These are phyloP conservation scores for Shiraia sp. DNA, from an alignment of 2,329 filamentous ascomycete genomes.

Conservation along the genomic window DNA sequence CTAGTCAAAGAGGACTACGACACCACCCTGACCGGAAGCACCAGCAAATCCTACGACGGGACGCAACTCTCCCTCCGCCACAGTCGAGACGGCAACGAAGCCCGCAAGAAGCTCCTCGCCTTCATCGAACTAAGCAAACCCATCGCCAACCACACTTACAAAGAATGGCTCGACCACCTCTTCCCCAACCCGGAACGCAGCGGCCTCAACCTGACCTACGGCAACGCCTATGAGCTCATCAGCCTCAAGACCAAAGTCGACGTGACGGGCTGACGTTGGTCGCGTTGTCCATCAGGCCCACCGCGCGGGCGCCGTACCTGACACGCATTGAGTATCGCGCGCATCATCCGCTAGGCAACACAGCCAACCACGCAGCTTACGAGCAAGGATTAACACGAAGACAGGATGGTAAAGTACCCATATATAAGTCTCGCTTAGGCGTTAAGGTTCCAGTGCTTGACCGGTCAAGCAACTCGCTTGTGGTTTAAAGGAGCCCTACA, in stretches of 20 bases:
- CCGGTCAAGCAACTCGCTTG: conserved; percentile 30
- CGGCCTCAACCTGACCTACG: conserved; percentile 2
- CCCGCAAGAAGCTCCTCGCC: conserved; percentile 5
- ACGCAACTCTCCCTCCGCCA: conserved; percentile 5
- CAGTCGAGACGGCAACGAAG: background rate
- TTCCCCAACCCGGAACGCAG: background rate
- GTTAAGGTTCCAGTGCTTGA: conserved; percentile 10
- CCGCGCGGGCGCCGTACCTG: background rate
- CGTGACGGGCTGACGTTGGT: conserved; percentile 1
- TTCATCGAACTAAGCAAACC: conserved; percentile 3
- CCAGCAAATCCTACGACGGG: conserved; percentile 14
- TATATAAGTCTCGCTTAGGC: conserved; percentile 4
- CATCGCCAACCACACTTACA: background rate
- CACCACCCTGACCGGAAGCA: conserved; percentile 9
- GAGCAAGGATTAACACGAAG: conserved; percentile 12
- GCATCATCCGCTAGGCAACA: no score
- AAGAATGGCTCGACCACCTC: background rate
- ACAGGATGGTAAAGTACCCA: conserved; percentile 8
- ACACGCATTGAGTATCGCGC: conserved; percentile 18
- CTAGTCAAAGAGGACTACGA: conserved; percentile 1
- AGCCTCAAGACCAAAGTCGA: background rate
- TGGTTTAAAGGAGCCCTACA: no score
- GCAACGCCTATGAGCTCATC: conserved; percentile 6
- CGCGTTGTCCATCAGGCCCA: background rate
- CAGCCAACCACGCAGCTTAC: conserved; percentile 10